phyloP scores from a whole-genome alignment of 306 rosid genomes.

The Cucurbita moschata region DNA sequence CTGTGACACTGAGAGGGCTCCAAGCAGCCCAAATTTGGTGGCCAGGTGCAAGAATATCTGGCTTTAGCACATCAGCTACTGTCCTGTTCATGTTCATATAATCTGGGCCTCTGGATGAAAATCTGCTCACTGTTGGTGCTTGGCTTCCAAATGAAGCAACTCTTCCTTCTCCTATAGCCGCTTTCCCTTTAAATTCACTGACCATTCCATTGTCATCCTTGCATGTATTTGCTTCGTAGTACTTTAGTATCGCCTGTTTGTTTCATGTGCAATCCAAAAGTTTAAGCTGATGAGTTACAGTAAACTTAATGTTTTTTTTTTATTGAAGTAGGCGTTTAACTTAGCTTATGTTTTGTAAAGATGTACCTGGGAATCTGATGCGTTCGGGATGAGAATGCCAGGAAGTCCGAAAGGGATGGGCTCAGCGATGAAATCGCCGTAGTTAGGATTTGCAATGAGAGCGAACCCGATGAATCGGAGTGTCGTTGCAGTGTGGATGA shows the following conservation, averaged over 20 bases:
- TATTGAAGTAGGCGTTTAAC: background rate
- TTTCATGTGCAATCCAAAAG: background rate
- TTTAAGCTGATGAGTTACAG: background rate
- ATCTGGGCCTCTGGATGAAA: constrained; percentile 89
- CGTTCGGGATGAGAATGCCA: constrained; percentile 50
- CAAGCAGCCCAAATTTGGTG: constrained; percentile 94
- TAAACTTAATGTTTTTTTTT: too few species aligned
- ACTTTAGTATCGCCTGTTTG: constrained; percentile 32
- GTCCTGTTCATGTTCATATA: constrained; percentile 25
- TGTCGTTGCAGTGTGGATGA: constrained; percentile 37
- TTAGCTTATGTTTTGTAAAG: background rate
- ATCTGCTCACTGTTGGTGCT: constrained; percentile 60
- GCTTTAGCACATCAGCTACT: constrained; percentile 62
- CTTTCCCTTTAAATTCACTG: constrained; percentile 31
- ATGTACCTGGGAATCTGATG: constrained; percentile 50
- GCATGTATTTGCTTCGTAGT: constrained; percentile 42
- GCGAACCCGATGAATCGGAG: constrained; percentile 41
- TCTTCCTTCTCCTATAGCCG: constrained; percentile 63
- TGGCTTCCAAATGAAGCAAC: constrained; percentile 37
- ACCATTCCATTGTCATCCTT: constrained; percentile 32
- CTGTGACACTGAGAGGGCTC: constrained; percentile 55
- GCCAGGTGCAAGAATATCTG: constrained; percentile 88
- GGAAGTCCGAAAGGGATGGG: constrained; percentile 51
- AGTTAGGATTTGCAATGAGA: constrained; percentile 49
- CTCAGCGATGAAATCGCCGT: constrained; percentile 57